phyloP scores from a whole-genome alignment of 2,329 filamentous ascomycete genomes.

The Aspergillus vadensis region DNA sequence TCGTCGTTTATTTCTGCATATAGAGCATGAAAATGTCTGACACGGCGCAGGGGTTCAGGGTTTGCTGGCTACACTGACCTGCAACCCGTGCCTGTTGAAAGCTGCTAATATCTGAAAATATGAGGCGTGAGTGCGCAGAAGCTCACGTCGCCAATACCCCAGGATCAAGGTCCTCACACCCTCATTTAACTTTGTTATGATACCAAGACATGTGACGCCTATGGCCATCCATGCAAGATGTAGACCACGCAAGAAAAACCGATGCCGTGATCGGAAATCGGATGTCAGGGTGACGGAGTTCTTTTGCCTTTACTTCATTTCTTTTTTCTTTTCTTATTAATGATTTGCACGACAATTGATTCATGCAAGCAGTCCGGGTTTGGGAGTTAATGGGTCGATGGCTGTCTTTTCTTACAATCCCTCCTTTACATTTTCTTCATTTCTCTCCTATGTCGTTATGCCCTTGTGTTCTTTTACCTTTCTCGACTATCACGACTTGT shows the following conservation, averaged over 20 bases:
- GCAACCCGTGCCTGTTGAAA: neutral
- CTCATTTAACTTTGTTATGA: neutral
- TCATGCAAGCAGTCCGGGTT: conserved; percentile 14
- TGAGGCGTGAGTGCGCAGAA: neutral
- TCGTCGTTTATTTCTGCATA: conserved; percentile 9
- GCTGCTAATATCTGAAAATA: neutral
- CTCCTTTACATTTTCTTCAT: neutral
- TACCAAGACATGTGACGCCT: conserved; percentile 2
- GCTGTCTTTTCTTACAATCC: conserved; percentile 3
- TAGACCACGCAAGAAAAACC: conserved; percentile 15
- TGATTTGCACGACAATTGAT: conserved; percentile 21
- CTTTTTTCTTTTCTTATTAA: conserved; percentile 15
- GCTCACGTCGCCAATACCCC: neutral
- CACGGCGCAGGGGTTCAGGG: neutral
- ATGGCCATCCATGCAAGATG: conserved; percentile 20
- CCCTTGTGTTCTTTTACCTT: neutral
- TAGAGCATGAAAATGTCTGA: neutral
- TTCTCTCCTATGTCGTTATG: conserved; percentile 5
- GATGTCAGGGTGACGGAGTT: conserved; percentile 22
- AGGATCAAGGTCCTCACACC: neutral
- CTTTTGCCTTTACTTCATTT: conserved; percentile 15
- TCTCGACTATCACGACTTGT: neutral
- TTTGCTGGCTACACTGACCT: neutral
- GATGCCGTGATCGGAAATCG: conserved; percentile 15
- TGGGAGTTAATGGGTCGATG: conserved; percentile 20